phyloP scores from a whole-genome alignment of 169 alveolate genomes.

The Perkinsus olseni region DNA sequence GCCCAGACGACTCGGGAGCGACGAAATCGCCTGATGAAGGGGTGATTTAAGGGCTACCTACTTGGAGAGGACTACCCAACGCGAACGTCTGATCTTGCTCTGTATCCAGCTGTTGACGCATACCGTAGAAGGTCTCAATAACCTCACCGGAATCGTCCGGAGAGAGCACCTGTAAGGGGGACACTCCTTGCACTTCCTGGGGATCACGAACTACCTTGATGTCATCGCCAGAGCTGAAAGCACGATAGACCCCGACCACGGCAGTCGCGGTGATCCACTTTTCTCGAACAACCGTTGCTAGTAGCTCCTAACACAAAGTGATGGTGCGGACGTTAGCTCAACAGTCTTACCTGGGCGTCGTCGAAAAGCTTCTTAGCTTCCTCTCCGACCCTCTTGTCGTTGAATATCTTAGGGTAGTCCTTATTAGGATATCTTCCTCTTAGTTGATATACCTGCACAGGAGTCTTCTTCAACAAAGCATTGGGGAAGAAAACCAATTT shows the following conservation, averaged over 20 bases:
- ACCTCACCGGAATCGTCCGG: not conserved
- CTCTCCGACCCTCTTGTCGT: slow-evolving; percentile 46
- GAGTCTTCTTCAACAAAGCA: too few relatives aligned
- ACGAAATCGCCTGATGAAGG: not conserved
- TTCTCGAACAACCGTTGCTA: slow-evolving; percentile 25
- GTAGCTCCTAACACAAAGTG: slow-evolving; percentile 5
- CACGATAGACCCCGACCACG: slow-evolving; percentile 40
- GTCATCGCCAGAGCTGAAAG: slow-evolving; percentile 38
- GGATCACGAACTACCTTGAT: slow-evolving; percentile 33
- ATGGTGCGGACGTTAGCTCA: not conserved
- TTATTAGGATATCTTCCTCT: slow-evolving; percentile 53
- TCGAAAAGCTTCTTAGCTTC: slow-evolving; percentile 42
- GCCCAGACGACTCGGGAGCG: not conserved
- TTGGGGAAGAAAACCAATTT: not conserved
- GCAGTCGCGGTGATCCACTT: slow-evolving; percentile 34
- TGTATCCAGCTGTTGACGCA: not conserved
- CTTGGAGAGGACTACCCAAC: not conserved
- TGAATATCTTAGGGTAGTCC: slow-evolving; percentile 43
- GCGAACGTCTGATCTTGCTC: not conserved
- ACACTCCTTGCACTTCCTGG: not conserved
- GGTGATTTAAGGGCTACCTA: not conserved
- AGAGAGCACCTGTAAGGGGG: not conserved
- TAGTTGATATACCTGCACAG: slow-evolving; percentile 15
- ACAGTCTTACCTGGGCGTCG: slow-evolving; percentile 21
- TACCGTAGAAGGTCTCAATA: not conserved